Conservation (phyloP, 257 asterid genomes). For the Cinchona pubescens region DNA sequence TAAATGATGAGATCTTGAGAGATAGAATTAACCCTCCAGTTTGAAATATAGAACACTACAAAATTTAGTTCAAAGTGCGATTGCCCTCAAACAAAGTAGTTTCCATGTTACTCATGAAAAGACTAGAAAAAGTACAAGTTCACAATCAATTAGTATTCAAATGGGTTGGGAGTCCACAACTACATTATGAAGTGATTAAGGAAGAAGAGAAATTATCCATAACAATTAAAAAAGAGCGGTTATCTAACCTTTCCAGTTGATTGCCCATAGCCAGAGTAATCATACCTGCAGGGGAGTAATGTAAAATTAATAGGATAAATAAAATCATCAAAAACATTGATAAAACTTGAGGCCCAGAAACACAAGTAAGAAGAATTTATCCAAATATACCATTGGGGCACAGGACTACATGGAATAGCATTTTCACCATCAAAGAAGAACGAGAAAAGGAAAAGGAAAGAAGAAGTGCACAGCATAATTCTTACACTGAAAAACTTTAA, state of each 20-base stretch:
- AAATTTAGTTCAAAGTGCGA: not conserved
- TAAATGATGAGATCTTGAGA: not conserved
- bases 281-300: conserved; percentile 55
- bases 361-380: not conserved
- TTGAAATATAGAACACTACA: not conserved
- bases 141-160: not conserved
- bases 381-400: not conserved
- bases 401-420: not conserved
- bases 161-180: not conserved
- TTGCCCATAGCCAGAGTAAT: conserved; percentile 96
- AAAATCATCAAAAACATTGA: conserved; percentile 11
- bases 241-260: conserved; percentile 94
- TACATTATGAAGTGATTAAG: not conserved
- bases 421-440: not conserved
- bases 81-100: not conserved
- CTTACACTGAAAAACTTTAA: not conserved
- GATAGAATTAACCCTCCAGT: not conserved
- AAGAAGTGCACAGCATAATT: not conserved
- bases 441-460: not conserved
- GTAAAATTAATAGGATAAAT: conserved; percentile 20
- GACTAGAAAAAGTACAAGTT: not conserved
- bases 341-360: conserved; percentile 3
- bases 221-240: conserved; percentile 1
- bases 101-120: not conserved
- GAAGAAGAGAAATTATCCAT: not conserved